Conservation (phyloP, 2,329 filamentous ascomycete species). For the Exophiala bonariae region DNA sequence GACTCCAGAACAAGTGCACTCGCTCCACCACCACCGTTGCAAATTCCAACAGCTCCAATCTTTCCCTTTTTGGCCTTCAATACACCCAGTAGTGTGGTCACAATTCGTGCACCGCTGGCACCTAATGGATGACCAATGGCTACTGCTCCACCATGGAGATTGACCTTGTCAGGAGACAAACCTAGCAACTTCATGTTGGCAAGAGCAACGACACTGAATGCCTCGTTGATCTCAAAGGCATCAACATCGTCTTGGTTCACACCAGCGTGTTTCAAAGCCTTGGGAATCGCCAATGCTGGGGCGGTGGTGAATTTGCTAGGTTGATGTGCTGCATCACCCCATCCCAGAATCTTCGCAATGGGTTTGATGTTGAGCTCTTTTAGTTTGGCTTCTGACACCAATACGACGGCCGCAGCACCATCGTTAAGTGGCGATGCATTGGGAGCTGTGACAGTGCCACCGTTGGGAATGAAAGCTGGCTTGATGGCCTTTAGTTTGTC, state of each 20-base stretch:
- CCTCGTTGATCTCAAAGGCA: conserved; percentile 98
- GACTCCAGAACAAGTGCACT: conserved; percentile 88
- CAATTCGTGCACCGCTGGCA: conserved; percentile 88
- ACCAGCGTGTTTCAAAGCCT: conserved; percentile 93
- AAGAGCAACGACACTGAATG: conserved; percentile 93
- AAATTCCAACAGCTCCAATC: conserved; percentile 92
- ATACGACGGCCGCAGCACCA: conserved; percentile 85
- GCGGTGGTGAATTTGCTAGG: conserved; percentile 96
- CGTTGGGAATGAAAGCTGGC: conserved; percentile 73
- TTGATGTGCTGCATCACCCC: conserved; percentile 89
- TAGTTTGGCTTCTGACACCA: conserved; percentile 91
- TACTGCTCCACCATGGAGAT: conserved; percentile 91
- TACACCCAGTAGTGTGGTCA: conserved; percentile 85
- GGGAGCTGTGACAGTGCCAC: conserved; percentile 87
- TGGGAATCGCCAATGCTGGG: conserved; percentile 90
- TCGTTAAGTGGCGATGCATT: conserved; percentile 97
- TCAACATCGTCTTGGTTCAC: conserved; percentile 76
- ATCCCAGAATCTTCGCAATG: conserved; percentile 93
- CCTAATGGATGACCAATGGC: conserved; percentile 95
- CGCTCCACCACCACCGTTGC: conserved; percentile 95
- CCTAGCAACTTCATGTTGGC: conserved; percentile 92
- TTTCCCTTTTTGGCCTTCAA: conserved; percentile 88
- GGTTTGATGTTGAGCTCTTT: conserved; percentile 90
- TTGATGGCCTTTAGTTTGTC: conserved; percentile 84
- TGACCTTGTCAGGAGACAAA: conserved; percentile 81